These are phyloP conservation scores for Marasmius fiardii DNA, from an alignment of 1,284 basidiomycete species.

Conservation along the genomic window DNA sequence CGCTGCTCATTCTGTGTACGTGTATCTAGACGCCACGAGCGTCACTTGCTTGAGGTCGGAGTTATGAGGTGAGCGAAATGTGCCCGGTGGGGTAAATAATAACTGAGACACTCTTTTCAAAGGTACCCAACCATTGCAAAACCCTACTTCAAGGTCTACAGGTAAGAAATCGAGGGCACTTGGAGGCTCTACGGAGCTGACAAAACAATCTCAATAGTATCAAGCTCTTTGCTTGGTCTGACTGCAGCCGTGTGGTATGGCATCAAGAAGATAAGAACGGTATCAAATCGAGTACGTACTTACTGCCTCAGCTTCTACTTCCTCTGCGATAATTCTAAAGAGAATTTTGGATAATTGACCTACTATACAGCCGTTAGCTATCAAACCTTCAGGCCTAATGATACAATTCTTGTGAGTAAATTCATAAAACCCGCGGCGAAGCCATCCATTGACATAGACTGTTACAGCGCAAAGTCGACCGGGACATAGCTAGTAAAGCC, in stretches of 20 bases:
- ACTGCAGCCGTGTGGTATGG: not conserved
- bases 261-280: conserved; percentile 1
- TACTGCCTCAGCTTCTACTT: too few species aligned
- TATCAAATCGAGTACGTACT: conserved; percentile 5
- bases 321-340: too few species aligned
- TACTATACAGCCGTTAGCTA: too few species aligned
- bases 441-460: too few species aligned
- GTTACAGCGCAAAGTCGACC: too few species aligned
- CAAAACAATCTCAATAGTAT: not conserved
- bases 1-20: not conserved
- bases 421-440: too few species aligned
- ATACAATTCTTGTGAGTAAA: too few species aligned
- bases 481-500: too few species aligned
- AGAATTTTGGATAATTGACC: too few species aligned
- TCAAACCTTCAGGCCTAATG: too few species aligned
- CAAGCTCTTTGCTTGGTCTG: conserved; percentile 1
- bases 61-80: conserved; percentile 1
- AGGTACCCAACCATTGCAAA: conserved; percentile 1
- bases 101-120: not conserved
- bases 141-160: conserved; percentile 5
- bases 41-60: conserved; percentile 1
- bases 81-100: not conserved
- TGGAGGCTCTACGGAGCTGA: not conserved
- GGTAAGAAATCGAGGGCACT: not conserved
- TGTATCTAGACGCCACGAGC: conserved; percentile 3